phyloP scores from a whole-genome alignment of 192 early-diverging fungal species.

The Coemansia sp. region DNA sequence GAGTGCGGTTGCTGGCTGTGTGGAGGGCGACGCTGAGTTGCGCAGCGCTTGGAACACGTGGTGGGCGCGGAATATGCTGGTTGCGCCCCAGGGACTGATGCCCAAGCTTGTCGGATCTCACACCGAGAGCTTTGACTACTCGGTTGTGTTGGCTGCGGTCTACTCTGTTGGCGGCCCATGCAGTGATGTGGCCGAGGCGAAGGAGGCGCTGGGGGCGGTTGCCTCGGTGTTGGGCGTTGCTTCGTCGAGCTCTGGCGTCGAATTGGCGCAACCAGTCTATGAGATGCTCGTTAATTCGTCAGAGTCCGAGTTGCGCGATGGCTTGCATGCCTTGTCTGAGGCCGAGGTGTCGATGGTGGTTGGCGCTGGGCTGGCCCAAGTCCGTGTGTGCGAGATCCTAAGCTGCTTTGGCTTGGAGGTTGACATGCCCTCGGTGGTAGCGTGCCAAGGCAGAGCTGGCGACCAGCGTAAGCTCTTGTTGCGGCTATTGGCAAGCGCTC shows the following conservation, averaged over 20 bases:
- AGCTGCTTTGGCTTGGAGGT: neutral
- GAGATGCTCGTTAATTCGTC: neutral
- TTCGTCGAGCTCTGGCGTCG: neutral
- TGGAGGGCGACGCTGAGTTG: neutral
- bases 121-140: slow-evolving; percentile 8
- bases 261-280: neutral
- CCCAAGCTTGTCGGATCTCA: neutral
- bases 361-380: neutral
- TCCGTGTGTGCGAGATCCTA: neutral
- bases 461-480: slow-evolving; percentile 23
- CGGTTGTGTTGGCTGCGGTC: slow-evolving; percentile 16
- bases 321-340: neutral
- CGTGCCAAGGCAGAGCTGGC: slow-evolving; percentile 7
- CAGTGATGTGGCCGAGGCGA: neutral
- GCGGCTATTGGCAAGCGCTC: neutral
- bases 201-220: neutral
- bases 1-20: neutral
- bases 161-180: slow-evolving; percentile 17
- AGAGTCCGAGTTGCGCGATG: neutral
- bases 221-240: neutral
- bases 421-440: slow-evolving; percentile 12
- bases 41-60: slow-evolving; percentile 23
- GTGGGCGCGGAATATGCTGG: slow-evolving; percentile 19
- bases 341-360: neutral
- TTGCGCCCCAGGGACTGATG: slow-evolving; percentile 1